Conservation (phyloP, 768 basidiomycete genomes). For the Tremella fuciformis region DNA sequence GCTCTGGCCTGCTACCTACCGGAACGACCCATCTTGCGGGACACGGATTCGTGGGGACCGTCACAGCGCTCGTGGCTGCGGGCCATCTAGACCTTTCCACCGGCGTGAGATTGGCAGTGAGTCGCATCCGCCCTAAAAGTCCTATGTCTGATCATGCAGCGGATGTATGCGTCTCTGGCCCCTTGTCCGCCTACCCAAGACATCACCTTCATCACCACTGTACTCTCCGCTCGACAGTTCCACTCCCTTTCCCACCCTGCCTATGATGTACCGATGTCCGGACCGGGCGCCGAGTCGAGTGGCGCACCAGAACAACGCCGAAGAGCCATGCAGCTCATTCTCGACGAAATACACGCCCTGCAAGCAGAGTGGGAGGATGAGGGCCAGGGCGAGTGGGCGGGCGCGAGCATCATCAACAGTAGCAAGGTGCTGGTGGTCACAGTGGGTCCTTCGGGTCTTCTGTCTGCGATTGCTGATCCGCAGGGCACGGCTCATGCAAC, state of each 20-base stretch:
- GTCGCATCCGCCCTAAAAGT: slow-evolving; percentile 6
- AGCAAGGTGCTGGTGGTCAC: slow-evolving; percentile 45
- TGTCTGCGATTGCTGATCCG: too few species aligned
- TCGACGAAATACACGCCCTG: slow-evolving; percentile 43
- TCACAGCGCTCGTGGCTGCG: slow-evolving; percentile 46
- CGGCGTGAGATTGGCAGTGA: slow-evolving; percentile 41
- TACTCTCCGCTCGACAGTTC: slow-evolving; percentile 45
- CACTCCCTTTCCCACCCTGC: slow-evolving; percentile 41
- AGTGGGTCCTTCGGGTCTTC: slow-evolving; percentile 31
- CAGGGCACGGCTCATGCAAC: slow-evolving; percentile 46
- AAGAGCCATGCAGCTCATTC: slow-evolving; percentile 42
- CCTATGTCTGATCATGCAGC: slow-evolving; percentile 11
- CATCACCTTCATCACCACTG: slow-evolving; percentile 31
- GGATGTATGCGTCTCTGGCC: slow-evolving; percentile 39
- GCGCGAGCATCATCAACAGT: slow-evolving; percentile 46
- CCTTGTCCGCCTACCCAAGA: slow-evolving; percentile 20
- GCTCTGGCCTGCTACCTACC: slow-evolving; percentile 30
- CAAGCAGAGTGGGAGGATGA: slow-evolving; percentile 34
- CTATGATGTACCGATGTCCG: slow-evolving; percentile 23
- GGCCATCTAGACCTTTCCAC: slow-evolving; percentile 42
- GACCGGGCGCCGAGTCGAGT: slow-evolving; percentile 17
- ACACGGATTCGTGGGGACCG: slow-evolving; percentile 49
- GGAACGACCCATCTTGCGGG: slow-evolving; percentile 46
- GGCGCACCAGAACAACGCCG: slow-evolving; percentile 18
- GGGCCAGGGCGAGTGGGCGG: slow-evolving; percentile 43